A percentile compares a stretch with the other conserved stretches of the same genome.
Conservation (phyloP, 371 early-diverging fungal species). For the Mucor mucedo region DNA sequence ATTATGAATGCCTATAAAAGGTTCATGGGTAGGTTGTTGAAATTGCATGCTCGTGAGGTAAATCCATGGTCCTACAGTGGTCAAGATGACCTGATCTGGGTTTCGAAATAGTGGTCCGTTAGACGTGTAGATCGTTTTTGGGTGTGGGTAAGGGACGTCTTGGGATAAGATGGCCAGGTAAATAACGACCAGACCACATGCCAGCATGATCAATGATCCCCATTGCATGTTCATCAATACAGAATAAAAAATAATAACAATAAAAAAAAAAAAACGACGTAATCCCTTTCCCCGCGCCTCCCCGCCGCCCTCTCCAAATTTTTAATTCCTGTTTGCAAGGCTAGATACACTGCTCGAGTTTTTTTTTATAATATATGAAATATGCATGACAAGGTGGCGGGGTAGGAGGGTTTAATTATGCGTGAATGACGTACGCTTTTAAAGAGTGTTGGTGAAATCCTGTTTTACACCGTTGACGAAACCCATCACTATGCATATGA, state of each 20-base stretch:
- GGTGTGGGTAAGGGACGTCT: slow-evolving; percentile 48
- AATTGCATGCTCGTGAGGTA: slow-evolving; percentile 44
- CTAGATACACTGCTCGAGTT: too few species aligned
- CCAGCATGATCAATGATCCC: slow-evolving; percentile 42
- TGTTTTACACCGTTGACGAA: too few species aligned
- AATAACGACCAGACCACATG: slow-evolving; percentile 39
- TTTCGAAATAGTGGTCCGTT: slow-evolving; percentile 15
- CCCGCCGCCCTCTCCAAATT: too few species aligned
- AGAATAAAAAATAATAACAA: slow-evolving; percentile 8
- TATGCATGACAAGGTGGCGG: too few species aligned
- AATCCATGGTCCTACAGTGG: slow-evolving; percentile 30
- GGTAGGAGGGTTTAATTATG: too few species aligned
- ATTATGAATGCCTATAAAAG: slow-evolving; percentile 28
- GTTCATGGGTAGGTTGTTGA: slow-evolving; percentile 14
- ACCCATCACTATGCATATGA: too few species aligned
- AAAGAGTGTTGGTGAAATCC: too few species aligned
- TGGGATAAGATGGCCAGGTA: slow-evolving; percentile 44
- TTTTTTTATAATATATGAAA: too few species aligned
- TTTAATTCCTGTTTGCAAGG: too few species aligned
- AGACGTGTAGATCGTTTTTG: slow-evolving; percentile 32
- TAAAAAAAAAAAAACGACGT: slow-evolving; percentile 5
- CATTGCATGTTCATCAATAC: slow-evolving; percentile 44
- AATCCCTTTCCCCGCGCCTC: too few species aligned
- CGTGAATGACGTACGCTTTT: too few species aligned
- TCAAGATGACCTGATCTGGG: slow-evolving; percentile 35